Evolutionary conservation across 306 rosid genomes (phyloP), one percentile per base, ranked within the genome.

Genomic region (Malus asiatica): DNA sequence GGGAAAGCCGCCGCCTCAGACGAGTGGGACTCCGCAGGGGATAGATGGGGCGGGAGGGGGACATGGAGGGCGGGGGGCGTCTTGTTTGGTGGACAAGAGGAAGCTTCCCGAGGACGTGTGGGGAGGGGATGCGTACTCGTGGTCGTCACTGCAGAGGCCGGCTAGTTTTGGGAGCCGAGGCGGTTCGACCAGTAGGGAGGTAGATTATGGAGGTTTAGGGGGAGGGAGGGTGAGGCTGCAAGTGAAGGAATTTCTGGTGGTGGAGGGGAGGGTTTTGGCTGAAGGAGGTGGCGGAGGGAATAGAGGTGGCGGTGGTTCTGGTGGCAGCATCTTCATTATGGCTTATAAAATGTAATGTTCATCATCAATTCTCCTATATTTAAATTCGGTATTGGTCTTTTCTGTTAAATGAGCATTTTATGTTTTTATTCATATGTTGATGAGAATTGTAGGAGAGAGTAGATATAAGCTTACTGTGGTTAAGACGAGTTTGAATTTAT

Each of bases 51-150:
- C 89, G 0, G 99, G 99, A 3, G 99, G 99, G 18, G 99, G 99
- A 3, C 96, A 92, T 8, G 99, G 99, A 4, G 99, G 99, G 73
- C 91, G 99, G 68, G 99, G 99, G 55, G 99, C 99, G 16, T 86
- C 90, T 73, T 96, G 99, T 82, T 84, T 90, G 77, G 82, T 55
- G 76, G 98, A 96, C 83, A 27, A 71, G 44, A 67, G 72, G 16
- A 96, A 96, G 96, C 97, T 96, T 27, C 98, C 98, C 3, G 98
- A 96, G 85, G 99, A 96, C 64, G 91, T 89, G 53, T 96, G 99
- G 99, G 99, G 99, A 10, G 99, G 99, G 18, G 99, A 96, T 75
- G 91, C 99, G 1, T 96, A 96, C 75, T 79, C 98, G 1, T 92
- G 99, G 99, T 87, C 98, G 53, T 55, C 93, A 18, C 89, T 96